Evolutionary conservation across 352 stramenopile species (phyloP), one percentile per base, ranked within the genome.

Genomic region (Achlya hypogyna): DNA sequence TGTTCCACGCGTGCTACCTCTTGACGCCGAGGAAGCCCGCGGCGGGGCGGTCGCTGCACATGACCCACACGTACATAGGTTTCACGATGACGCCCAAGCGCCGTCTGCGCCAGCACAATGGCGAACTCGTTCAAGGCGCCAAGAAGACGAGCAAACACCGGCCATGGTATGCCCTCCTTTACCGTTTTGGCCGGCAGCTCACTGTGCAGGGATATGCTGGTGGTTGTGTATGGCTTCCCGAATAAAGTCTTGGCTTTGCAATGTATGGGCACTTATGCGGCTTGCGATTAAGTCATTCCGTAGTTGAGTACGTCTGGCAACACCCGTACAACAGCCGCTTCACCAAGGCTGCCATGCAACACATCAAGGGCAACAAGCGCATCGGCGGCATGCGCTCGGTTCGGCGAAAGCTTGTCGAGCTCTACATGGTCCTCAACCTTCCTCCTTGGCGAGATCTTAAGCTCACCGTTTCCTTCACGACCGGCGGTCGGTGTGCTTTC

Each of bases 221-320:
- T 76, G 0, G 59, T 92, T 2, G 76, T 92, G 16, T 81, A 92
- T 51, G 84, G 84, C 0, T 92, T 92, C 52, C 78, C 84, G 18
- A 83, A 76, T 65, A 92, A 92, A 63, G 81, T 86, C 51, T 75
- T 82, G 53, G 84, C 84, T 23, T 71, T 92, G 58, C 84, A 90
- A 63, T 89, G 81, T 91, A 72, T 47, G 79, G 78, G 16, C 22
- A 22, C 27, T 28, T 35, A 31, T 54, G 5, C 51, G 4, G 8
- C 12, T 67, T n/a, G n/a, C n/a, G n/a, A n/a, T n/a, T n/a, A n/a
- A 22, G 29, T n/a, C 23, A 9, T 14, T 43, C 9, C 51, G 2
- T 22, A 91, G 82, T 92, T 59, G 83, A 92, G 63, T 92, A 77
- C 62, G 77, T 84, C 16, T 92, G 81, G 83, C 83, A 92, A 71